A percentile compares a stretch with the other conserved stretches of the same genome.
Evolutionary conservation across 2,329 filamentous ascomycete genomes (phyloP).

Genomic region (Clathrospora elynae): DNA sequence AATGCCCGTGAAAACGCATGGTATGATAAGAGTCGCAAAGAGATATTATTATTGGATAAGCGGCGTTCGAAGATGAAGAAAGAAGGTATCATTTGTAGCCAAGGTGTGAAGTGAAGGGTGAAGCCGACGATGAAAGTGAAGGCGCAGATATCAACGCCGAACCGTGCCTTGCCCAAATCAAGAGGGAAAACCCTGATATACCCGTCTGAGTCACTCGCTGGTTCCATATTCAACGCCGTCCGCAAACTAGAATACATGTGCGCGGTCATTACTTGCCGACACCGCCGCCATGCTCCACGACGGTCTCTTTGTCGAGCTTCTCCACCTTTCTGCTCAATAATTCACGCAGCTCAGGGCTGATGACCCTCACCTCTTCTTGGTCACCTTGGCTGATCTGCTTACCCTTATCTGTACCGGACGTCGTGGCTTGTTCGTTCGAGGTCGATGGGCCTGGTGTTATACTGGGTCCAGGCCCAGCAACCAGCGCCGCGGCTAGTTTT

Average conservation of each 20-base stretch:
- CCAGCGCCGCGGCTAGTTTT: constrained; percentile 47
- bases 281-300: constrained; percentile 42
- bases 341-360: constrained; percentile 66
- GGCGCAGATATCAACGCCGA: constrained; percentile 1
- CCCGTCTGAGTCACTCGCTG: no score
- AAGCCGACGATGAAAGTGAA: constrained; percentile 6
- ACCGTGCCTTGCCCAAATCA: not conserved
- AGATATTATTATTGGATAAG: no score
- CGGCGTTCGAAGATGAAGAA: no score
- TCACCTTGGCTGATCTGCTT: constrained; percentile 41
- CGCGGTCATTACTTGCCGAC: constrained; percentile 8
- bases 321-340: constrained; percentile 66
- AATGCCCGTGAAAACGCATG: not conserved
- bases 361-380: constrained; percentile 56
- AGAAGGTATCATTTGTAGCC: constrained; percentile 1
- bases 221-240: no score
- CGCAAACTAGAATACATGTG: not conserved
- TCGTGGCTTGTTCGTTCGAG: constrained; percentile 26
- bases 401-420: constrained; percentile 40
- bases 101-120: constrained; percentile 10
- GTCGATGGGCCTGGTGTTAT: constrained; percentile 19
- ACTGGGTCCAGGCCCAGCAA: constrained; percentile 36
- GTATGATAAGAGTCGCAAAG: not conserved
- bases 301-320: constrained; percentile 54
- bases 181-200: not conserved